Evolutionary conservation across 345 rosid species (phyloP).

Genomic region (Cardamine resedifolia): DNA sequence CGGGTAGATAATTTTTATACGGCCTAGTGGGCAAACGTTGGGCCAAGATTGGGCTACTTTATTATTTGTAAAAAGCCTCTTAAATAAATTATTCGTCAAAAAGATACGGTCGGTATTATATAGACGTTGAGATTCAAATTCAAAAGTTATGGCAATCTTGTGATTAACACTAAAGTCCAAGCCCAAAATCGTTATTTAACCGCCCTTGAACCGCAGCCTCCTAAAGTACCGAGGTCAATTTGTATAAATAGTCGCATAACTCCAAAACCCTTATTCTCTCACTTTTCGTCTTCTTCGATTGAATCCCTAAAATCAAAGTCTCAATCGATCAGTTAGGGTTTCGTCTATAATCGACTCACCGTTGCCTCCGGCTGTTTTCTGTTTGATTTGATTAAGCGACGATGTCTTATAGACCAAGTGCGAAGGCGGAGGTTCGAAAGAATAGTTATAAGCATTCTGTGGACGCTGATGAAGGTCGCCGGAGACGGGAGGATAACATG

Average conservation of each 20-base stretch:
- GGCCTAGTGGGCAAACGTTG: not conserved
- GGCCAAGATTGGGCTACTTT: not conserved
- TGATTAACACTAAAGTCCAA: conserved; percentile 21
- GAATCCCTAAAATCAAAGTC: not conserved
- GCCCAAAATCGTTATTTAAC: not conserved
- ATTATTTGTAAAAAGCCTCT: not conserved
- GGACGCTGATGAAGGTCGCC: conserved; percentile 74
- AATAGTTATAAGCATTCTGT: conserved; percentile 66
- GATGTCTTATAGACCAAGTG: conserved; percentile 70
- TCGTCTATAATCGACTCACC: not conserved
- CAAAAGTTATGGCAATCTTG: conserved; percentile 39
- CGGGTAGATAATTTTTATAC: not conserved
- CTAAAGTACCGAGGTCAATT: not conserved
- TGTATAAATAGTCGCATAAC: conserved; percentile 21
- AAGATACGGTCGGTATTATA: not conserved
- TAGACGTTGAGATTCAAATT: conserved; percentile 41
- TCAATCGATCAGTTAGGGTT: not conserved
- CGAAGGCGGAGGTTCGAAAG: conserved; percentile 63
- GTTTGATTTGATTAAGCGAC: conserved; percentile 14
- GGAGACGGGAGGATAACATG: conserved; percentile 82
- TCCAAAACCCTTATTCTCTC: conserved; percentile 25
- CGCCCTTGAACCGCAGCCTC: not conserved
- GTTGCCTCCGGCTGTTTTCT: not conserved
- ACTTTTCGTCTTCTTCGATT: not conserved
- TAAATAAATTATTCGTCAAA: conserved; percentile 1